A percentile compares a stretch with the other conserved stretches of the same genome.
These are phyloP conservation scores for Tetrapisispora pingtungensis DNA, from an alignment of 805 yeast species.

Conservation along the genomic window DNA sequence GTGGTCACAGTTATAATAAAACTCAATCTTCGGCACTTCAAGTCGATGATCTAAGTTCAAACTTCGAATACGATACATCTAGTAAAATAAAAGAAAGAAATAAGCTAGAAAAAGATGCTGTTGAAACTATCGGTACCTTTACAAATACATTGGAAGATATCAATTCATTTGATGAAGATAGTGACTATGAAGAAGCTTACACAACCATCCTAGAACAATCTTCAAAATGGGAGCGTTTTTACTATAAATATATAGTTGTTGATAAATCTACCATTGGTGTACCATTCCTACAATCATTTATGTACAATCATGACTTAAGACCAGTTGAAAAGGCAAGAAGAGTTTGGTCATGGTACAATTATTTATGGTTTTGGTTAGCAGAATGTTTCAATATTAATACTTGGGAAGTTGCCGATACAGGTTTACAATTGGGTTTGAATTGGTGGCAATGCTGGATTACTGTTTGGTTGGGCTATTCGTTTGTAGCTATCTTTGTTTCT, in stretches of 20 bases:
- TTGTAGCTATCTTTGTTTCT: slow-evolving; percentile 61
- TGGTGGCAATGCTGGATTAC: slow-evolving; percentile 93
- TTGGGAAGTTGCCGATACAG: slow-evolving; percentile 86
- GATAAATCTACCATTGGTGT: slow-evolving; percentile 31
- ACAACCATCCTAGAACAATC: slow-evolving; percentile 2
- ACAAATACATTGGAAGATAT: slow-evolving; percentile 1
- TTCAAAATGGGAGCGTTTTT: slow-evolving; percentile 16
- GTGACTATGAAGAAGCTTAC: neutral
- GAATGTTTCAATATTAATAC: slow-evolving; percentile 86
- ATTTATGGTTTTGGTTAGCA: slow-evolving; percentile 74
- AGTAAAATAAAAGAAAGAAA: neutral
- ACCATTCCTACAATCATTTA: slow-evolving; percentile 50
- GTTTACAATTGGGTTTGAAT: slow-evolving; percentile 62
- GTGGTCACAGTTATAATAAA: neutral
- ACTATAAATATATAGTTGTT: slow-evolving; percentile 18
- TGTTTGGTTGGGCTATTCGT: slow-evolving; percentile 73
- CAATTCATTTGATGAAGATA: slow-evolving; percentile 2
- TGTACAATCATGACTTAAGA: slow-evolving; percentile 63
- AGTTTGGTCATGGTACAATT: slow-evolving; percentile 81
- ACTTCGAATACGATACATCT: neutral
- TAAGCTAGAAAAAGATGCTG: neutral
- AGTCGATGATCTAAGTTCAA: neutral
- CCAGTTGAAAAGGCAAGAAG: slow-evolving; percentile 71
- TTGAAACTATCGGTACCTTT: neutral
- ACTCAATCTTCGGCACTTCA: neutral